Percentiles rank a stretch among this genome's conserved stretches.
phyloP scores from a whole-genome alignment of 305 asterid species.

The Fraxinus xanthoxyloides region DNA sequence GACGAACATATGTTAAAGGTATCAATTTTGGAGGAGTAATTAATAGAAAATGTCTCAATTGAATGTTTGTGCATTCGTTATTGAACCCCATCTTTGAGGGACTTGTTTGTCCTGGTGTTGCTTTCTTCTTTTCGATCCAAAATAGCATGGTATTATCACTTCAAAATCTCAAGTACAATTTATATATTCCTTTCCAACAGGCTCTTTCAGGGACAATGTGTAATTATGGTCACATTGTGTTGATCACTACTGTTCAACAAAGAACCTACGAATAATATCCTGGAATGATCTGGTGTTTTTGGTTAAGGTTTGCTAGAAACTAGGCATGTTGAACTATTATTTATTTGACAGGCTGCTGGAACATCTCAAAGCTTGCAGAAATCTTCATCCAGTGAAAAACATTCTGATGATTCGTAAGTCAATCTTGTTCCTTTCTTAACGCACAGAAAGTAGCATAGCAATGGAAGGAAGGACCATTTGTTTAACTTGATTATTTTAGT shows the following conservation, averaged over 20 bases:
- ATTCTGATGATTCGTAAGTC: constrained; percentile 58
- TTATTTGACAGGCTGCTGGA: constrained; percentile 48
- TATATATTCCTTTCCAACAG: background rate
- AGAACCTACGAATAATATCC: background rate
- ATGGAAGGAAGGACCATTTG: background rate
- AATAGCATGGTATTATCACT: background rate
- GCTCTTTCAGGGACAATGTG: background rate
- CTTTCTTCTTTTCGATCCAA: background rate
- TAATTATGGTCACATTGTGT: background rate
- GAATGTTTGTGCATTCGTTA: background rate
- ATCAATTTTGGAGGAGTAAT: background rate
- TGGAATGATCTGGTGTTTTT: background rate
- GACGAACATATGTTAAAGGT: background rate
- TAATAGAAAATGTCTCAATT: background rate
- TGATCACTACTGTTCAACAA: background rate
- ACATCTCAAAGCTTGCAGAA: constrained; percentile 47
- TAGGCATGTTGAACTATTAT: constrained; percentile 17
- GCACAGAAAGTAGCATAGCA: background rate
- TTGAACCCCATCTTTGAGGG: background rate
- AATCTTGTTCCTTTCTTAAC: background rate
- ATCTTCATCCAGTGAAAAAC: constrained; percentile 58
- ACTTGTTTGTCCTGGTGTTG: background rate
- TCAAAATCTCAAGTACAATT: background rate
- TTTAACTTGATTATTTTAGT: constrained; percentile 12
- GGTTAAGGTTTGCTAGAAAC: background rate